Percentiles rank a stretch among this genome's conserved stretches.
These are phyloP conservation scores for Colletotrichum sp. DNA, from an alignment of 2,329 filamentous ascomycete species.

Conservation along the genomic window DNA sequence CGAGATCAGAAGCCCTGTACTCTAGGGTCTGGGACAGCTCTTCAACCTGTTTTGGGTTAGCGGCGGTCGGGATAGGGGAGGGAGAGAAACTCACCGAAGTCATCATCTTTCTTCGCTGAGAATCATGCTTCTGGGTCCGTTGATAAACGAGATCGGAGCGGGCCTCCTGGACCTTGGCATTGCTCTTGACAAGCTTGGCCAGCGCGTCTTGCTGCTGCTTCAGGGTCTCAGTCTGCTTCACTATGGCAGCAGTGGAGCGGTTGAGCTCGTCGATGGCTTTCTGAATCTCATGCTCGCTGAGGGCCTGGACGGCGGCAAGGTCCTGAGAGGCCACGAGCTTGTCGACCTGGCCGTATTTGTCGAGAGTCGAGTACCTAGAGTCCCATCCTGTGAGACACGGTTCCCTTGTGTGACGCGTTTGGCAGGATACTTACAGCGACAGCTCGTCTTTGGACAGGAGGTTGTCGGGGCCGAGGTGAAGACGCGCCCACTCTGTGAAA, in stretches of 20 bases:
- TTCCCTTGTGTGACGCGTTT: neutral
- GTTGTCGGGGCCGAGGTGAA: conserved; percentile 55
- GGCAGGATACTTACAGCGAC: conserved; percentile 46
- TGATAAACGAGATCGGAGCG: conserved; percentile 39
- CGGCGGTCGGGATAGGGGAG: no score
- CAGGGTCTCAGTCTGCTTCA: conserved; percentile 66
- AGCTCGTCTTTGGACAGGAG: conserved; percentile 61
- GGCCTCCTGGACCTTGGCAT: conserved; percentile 36
- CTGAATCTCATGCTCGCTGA: conserved; percentile 65
- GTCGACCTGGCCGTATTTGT: conserved; percentile 53
- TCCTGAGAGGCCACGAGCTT: conserved; percentile 49
- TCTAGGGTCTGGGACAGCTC: conserved; percentile 52
- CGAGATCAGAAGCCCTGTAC: conserved; percentile 51
- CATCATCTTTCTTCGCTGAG: conserved; percentile 45
- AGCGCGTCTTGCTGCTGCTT: conserved; percentile 68
- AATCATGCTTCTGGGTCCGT: conserved; percentile 41
- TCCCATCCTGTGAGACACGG: conserved; percentile 15
- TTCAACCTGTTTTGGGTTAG: conserved; percentile 43
- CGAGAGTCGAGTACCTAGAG: conserved; percentile 54
- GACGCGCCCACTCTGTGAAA: conserved; percentile 52
- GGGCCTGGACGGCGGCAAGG: conserved; percentile 50
- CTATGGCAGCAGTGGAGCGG: conserved; percentile 67
- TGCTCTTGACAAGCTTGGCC: conserved; percentile 53
- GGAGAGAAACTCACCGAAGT: conserved; percentile 40
- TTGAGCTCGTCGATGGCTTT: conserved; percentile 68